These are phyloP conservation scores for Choanephora cucurbitarum DNA, from an alignment of 371 early-diverging fungal species.

Conservation along the genomic window DNA sequence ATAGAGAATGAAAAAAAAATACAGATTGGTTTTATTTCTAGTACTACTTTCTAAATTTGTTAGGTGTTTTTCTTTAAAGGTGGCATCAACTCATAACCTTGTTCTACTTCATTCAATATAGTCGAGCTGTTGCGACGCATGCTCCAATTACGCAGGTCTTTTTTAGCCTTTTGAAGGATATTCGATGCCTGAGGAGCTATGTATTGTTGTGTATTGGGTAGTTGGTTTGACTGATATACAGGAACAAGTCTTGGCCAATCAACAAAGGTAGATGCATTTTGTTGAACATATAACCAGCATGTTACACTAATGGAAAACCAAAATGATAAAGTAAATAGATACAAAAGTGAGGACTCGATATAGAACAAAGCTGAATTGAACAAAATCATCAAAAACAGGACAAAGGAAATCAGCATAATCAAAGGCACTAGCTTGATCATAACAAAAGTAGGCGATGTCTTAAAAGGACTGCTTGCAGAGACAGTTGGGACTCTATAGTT, in stretches of 20 bases:
- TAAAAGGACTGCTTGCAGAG: slow-evolving; percentile 33
- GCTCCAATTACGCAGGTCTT: slow-evolving; percentile 15
- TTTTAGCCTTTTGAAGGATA: slow-evolving; percentile 14
- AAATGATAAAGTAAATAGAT: slow-evolving; percentile 34
- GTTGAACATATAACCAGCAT: slow-evolving; percentile 39
- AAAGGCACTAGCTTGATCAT: slow-evolving; percentile 26
- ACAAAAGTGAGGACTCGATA: slow-evolving; percentile 27
- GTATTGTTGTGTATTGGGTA: background rate
- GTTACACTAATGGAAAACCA: slow-evolving; percentile 33
- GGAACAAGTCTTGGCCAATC: slow-evolving; percentile 45
- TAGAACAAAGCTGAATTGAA: slow-evolving; percentile 28
- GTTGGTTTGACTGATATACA: slow-evolving; percentile 1
- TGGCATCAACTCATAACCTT: slow-evolving; percentile 39
- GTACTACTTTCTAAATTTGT: background rate
- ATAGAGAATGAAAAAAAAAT: slow-evolving; percentile 2
- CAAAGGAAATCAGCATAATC: slow-evolving; percentile 22
- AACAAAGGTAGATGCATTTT: slow-evolving; percentile 41
- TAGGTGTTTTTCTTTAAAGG: slow-evolving; percentile 8
- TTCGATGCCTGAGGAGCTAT: slow-evolving; percentile 2
- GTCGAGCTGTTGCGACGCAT: slow-evolving; percentile 30
- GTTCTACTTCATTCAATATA: slow-evolving; percentile 38
- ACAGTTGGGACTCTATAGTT: slow-evolving; percentile 51
- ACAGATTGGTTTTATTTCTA: too few species aligned
- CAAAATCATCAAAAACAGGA: slow-evolving; percentile 24
- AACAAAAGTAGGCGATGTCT: slow-evolving; percentile 14